A percentile compares a stretch with the other conserved stretches of the same genome.
These are phyloP conservation scores for Suillus occidentalis DNA, from an alignment of 768 basidiomycete species.

Conservation along the genomic window DNA sequence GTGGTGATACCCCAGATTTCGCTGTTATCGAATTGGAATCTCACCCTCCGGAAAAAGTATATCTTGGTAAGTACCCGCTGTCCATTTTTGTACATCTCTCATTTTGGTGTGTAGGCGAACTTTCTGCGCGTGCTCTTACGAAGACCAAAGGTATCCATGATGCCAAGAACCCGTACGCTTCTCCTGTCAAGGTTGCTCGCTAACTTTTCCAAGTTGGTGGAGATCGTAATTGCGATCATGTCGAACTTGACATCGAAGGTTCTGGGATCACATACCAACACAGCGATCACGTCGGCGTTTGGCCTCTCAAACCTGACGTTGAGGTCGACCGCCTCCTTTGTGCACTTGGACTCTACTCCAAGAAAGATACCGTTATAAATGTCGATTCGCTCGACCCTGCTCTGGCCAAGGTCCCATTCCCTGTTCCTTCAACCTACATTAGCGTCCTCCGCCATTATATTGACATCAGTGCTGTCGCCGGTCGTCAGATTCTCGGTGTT, in stretches of 20 bases:
- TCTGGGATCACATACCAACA: constrained; percentile 99
- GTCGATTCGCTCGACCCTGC: constrained; percentile 98
- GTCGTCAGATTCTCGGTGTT: constrained; percentile 88
- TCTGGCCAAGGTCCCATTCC: constrained; percentile 98
- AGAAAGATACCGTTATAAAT: constrained; percentile 80
- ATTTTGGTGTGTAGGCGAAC: constrained; percentile 61
- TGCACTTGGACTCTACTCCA: constrained; percentile 79
- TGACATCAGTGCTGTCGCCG: constrained; percentile 92
- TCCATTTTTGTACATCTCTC: background rate
- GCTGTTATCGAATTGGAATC: constrained; percentile 79
- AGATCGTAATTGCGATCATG: constrained; percentile 90
- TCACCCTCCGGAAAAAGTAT: constrained; percentile 85
- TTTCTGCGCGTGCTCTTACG: constrained; percentile 91
- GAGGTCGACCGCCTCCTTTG: constrained; percentile 90
- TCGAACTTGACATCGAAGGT: constrained; percentile 93
- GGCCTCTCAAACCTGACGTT: constrained; percentile 92
- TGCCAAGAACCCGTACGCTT: constrained; percentile 94
- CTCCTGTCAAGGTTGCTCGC: constrained; percentile 71
- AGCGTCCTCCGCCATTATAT: constrained; percentile 96
- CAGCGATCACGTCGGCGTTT: constrained; percentile 96
- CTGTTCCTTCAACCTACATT: constrained; percentile 91
- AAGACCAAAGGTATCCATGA: constrained; percentile 96
- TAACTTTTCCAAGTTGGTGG: constrained; percentile 80
- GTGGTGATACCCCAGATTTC: constrained; percentile 94
- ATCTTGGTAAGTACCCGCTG: constrained; percentile 61